A percentile compares a stretch with the other conserved stretches of the same genome.
phyloP scores from a whole-genome alignment of 2,329 filamentous ascomycete species.

The Dothistroma septosporum region DNA sequence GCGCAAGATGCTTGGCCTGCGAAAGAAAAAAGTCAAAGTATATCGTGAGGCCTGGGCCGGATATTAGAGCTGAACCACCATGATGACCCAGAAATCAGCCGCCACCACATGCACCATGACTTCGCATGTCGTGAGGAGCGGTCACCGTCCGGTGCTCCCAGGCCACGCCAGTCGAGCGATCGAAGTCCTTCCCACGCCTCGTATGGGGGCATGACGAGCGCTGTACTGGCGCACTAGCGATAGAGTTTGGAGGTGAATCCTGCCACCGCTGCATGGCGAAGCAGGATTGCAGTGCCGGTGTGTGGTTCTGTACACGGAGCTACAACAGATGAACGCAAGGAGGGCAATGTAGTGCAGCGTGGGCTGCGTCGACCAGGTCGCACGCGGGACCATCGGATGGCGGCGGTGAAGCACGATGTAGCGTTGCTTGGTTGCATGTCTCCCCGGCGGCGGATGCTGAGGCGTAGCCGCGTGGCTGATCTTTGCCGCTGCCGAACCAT shows the following conservation, averaged over 20 bases:
- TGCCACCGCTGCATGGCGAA: not conserved
- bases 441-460: not conserved
- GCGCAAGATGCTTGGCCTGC: not conserved
- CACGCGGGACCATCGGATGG: not conserved
- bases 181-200: not conserved
- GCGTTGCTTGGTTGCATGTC: not conserved
- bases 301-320: constrained; percentile 3
- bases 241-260: not conserved
- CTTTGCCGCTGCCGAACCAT: not conserved
- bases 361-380: not conserved
- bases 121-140: not conserved
- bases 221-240: not conserved
- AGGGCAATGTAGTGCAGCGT: not conserved
- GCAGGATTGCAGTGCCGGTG: not conserved
- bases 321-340: constrained; percentile 2
- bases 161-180: not conserved
- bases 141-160: not conserved
- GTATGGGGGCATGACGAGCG: not conserved
- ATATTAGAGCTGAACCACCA: not conserved
- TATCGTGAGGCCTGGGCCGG: not conserved
- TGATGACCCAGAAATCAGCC: not conserved
- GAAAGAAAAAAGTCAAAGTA: no score
- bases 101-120: not conserved
- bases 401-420: constrained; percentile 1
- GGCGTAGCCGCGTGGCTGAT: not conserved